Percentiles rank a stretch among this genome's conserved stretches.
Conservation (phyloP, 129 eudicot genomes). For the Saposhnikovia divaricata region DNA sequence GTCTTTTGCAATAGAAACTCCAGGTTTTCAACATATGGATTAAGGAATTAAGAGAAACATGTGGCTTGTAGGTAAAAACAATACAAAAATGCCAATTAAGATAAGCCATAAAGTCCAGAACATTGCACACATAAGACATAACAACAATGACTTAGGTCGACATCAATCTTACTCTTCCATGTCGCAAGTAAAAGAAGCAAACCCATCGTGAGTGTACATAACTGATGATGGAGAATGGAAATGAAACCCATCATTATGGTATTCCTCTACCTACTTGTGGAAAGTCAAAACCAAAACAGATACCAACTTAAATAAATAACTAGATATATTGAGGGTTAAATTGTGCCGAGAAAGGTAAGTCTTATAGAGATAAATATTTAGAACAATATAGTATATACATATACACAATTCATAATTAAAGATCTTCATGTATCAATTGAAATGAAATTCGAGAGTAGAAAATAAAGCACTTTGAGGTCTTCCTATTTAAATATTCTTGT, state of each 20-base stretch:
- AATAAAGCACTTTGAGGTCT: conserved; percentile 82
- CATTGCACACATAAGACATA: not conserved
- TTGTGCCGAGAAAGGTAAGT: no score
- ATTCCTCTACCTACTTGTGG: conserved; percentile 83
- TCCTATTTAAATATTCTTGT: conserved; percentile 92
- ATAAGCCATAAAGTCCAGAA: not conserved
- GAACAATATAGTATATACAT: not conserved
- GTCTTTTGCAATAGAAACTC: not conserved
- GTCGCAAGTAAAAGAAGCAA: conserved; percentile 85
- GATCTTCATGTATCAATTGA: conserved; percentile 52
- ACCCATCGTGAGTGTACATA: conserved; percentile 89
- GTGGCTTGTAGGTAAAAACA: no score
- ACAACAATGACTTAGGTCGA: not conserved
- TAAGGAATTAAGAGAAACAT: not conserved
- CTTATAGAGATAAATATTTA: conserved; percentile 2
- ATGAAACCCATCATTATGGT: conserved; percentile 83
- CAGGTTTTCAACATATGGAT: not conserved
- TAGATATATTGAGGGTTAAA: not conserved
- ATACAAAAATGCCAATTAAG: no score
- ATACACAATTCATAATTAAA: not conserved
- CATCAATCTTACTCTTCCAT: conserved; percentile 79
- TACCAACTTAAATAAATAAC: not conserved
- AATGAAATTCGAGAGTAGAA: conserved; percentile 78
- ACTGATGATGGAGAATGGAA: conserved; percentile 84
- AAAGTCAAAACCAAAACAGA: conserved; percentile 11